Evolutionary conservation across 2,329 filamentous ascomycete species (phyloP), one percentile per base, ranked within the genome.

Genomic region (Aspergillus ibericus): DNA sequence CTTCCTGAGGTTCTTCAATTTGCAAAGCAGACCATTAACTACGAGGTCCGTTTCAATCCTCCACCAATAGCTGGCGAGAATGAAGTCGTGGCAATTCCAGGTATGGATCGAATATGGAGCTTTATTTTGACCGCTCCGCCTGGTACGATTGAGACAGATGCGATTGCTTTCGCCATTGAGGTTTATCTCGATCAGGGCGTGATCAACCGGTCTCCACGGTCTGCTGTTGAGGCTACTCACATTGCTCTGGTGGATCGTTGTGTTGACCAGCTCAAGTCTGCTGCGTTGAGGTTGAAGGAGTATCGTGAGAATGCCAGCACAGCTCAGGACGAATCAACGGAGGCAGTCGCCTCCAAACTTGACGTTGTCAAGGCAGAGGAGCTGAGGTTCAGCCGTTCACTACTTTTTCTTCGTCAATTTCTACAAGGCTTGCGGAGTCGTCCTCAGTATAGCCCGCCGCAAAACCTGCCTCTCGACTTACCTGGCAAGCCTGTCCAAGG

Each of bases 51-150:
- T 1, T 89, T 88, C 65, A 63, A 82, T 79, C 60, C 83, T 74
- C 63, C 84, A 77, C 25, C 80, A 84, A 44, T 67, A 13, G 70
- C 73, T 15, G 62, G 60, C 8, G 76, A 77, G 32, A 61, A 75
- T 51, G 73, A 79, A 48, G 70, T 78, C 27, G 70, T 80, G n/a
- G 64, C 68, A n/a, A 73, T 80, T 51, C 78, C 80, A 4, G 80
- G 81, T 6, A 79, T 80, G 62, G 89, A 95, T 65, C 83, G 92
- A 58, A 78, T 96, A n/a, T 96, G 93, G 93, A 85, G 86, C 22
- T 85, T 96, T 66, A 86, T 93, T 34, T 78, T 96, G 54, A 87
- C 84, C 15, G 86, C 90, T 1, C 85, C 86, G 5, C 79, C 84
- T 36, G 78, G 83, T 36, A 83, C 81, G 0, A 86, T 96, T 49